These are phyloP conservation scores for Solanum etuberosum DNA, from an alignment of 257 asterid species.

Conservation along the genomic window DNA sequence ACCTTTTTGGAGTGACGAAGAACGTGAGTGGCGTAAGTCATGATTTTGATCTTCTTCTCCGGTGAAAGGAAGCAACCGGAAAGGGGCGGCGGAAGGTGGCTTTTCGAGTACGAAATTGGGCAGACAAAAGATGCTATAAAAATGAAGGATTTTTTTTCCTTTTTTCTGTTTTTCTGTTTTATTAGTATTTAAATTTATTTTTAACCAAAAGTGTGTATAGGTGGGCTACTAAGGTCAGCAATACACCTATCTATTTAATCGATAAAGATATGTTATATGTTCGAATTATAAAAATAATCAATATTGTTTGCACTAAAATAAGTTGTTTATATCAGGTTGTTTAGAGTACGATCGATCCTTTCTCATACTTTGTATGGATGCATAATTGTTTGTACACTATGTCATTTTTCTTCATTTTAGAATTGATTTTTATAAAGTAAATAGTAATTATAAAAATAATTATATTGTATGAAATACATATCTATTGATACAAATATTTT, in stretches of 20 bases:
- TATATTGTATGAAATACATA: no score
- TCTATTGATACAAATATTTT: no score
- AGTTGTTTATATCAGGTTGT: no score
- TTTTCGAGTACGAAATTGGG: not conserved
- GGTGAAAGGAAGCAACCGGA: not conserved
- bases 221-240: not conserved
- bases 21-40: constrained; percentile 48
- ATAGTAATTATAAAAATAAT: no score
- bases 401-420: not conserved
- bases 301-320: no score
- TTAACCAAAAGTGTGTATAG: not conserved
- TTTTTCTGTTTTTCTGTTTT: not conserved
- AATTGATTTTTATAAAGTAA: not conserved
- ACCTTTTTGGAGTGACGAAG: constrained; percentile 65
- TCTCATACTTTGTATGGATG: not conserved
- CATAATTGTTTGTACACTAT: not conserved
- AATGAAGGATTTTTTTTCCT: not conserved
- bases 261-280: no score
- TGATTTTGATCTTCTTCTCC: not conserved
- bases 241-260: not conserved
- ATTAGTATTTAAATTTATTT: not conserved
- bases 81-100: not conserved
- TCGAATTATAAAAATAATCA: no score
- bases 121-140: not conserved
- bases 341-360: no score